phyloP scores from a whole-genome alignment of 2,329 filamentous ascomycete genomes.

The Talaromyces sp. region DNA sequence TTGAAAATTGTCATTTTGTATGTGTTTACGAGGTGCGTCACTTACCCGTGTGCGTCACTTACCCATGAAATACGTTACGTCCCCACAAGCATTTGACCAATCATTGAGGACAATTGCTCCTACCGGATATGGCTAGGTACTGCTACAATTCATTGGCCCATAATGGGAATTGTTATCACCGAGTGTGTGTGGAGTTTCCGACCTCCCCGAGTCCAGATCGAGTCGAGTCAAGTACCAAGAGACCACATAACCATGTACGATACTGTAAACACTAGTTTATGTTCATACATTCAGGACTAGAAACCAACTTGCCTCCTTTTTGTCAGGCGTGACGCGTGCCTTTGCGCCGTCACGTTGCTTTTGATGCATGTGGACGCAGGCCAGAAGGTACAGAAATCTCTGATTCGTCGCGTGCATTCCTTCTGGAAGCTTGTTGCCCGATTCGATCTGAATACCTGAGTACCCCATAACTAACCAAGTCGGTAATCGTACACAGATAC shows the following conservation, averaged over 20 bases:
- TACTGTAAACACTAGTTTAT: not conserved
- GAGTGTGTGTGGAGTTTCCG: not conserved
- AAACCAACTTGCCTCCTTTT: not conserved
- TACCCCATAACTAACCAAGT: not conserved
- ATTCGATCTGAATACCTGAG: not conserved
- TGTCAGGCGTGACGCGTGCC: not conserved
- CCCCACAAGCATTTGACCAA: not conserved
- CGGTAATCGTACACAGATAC: not conserved
- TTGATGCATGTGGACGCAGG: not conserved
- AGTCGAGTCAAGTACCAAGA: not conserved
- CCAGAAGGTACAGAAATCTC: not conserved
- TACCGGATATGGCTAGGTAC: not conserved
- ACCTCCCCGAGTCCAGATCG: not conserved
- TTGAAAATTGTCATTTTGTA: too few relatives aligned
- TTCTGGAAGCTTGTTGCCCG: not conserved
- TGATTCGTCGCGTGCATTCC: not conserved
- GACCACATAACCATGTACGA: not conserved
- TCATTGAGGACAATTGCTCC: not conserved
- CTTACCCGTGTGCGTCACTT: too few relatives aligned
- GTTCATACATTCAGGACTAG: not conserved
- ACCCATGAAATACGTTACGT: too few relatives aligned
- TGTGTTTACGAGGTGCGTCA: too few relatives aligned
- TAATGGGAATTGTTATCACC: not conserved
- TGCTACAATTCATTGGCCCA: not conserved
- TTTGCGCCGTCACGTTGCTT: not conserved